Conservation (phyloP, 225 moss, liverwort and hornwort species). For the Marchantia paleacea region DNA sequence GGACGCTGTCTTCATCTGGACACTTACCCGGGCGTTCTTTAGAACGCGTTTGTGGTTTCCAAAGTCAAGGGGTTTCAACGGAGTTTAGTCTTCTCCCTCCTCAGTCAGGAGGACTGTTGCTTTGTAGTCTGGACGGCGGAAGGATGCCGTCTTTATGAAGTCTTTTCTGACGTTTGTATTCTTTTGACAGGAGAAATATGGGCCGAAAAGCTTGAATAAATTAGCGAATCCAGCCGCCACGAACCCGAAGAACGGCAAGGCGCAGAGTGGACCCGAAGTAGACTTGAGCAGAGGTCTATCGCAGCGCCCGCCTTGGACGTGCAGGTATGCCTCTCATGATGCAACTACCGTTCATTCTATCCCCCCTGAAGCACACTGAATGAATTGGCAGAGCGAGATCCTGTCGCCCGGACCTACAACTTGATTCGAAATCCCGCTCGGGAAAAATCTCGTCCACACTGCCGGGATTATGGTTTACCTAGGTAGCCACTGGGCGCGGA, state of each 20-base stretch:
- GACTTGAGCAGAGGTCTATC: slow-evolving; percentile 70
- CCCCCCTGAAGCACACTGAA: too few species aligned
- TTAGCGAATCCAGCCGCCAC: slow-evolving; percentile 28
- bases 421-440: too few species aligned
- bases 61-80: not conserved
- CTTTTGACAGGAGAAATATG: slow-evolving; percentile 79
- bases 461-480: too few species aligned
- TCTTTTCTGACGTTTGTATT: not conserved
- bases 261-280: slow-evolving; percentile 35
- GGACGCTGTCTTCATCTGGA: not conserved
- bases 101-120: not conserved
- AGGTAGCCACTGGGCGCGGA: too few species aligned
- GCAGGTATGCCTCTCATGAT: slow-evolving; percentile 49
- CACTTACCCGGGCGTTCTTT: not conserved
- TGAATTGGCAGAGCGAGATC: too few species aligned
- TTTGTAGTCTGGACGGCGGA: not conserved
- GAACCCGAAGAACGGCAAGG: slow-evolving; percentile 36
- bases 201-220: slow-evolving; percentile 57
- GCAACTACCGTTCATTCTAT: too few species aligned
- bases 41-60: not conserved
- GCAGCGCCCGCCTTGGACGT: slow-evolving; percentile 71
- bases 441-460: too few species aligned
- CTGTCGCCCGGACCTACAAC: too few species aligned
- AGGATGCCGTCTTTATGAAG: not conserved
- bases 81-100: not conserved